Evolutionary conservation across 139 green algal genomes (phyloP).

Genomic region (Coccomyxa sp.): DNA sequence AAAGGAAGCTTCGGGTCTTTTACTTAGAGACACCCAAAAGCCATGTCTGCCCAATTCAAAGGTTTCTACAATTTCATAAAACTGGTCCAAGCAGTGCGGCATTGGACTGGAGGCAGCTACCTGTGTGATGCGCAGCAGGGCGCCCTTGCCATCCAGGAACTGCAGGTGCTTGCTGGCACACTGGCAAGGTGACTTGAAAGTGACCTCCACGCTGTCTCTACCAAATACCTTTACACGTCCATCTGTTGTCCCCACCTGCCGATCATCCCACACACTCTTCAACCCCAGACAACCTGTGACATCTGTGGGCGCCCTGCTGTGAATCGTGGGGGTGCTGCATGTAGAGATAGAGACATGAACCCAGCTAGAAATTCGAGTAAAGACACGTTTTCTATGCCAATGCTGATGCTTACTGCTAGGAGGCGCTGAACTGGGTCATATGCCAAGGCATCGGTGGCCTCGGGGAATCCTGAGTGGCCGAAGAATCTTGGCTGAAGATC

Average conservation of each 20-base stretch:
- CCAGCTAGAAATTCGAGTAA: not conserved
- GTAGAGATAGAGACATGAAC: no score
- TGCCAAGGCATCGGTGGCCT: constrained; percentile 36
- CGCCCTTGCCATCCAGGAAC: constrained; percentile 35
- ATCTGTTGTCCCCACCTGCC: constrained; percentile 41
- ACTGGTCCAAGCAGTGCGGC: no score
- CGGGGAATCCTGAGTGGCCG: constrained; percentile 37
- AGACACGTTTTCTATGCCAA: not conserved
- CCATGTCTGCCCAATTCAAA: no score
- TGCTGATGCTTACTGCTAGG: constrained; percentile 31
- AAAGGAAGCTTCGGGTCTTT: no score
- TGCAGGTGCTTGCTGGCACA: constrained; percentile 30
- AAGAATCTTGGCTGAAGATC: constrained; percentile 6
- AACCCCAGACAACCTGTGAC: no score
- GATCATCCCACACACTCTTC: not conserved
- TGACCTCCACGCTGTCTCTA: constrained; percentile 32
- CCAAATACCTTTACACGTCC: constrained; percentile 46
- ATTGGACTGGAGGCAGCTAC: not conserved
- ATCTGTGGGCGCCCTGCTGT: no score
- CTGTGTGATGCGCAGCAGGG: constrained; percentile 40
- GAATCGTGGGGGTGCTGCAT: no score
- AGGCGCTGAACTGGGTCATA: constrained; percentile 43
- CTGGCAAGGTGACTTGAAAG: constrained; percentile 11
- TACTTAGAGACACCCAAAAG: no score
- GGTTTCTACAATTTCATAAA: no score